Percentiles rank a stretch among this genome's conserved stretches.
Conservation (phyloP, 257 asterid species). For the Marsdenia floribunda region DNA sequence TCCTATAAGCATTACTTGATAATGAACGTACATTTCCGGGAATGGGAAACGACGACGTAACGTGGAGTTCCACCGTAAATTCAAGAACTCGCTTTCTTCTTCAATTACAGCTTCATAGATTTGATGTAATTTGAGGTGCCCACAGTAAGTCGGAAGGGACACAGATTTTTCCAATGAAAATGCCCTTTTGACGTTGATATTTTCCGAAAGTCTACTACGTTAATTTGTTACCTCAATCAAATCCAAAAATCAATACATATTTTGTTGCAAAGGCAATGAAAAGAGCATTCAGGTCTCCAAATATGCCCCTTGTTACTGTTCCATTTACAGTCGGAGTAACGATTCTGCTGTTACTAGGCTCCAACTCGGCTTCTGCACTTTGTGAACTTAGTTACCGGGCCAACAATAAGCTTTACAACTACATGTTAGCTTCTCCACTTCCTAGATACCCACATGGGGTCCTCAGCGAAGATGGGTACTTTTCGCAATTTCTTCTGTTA, state of each 20-base stretch:
- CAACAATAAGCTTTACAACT: conserved; percentile 55
- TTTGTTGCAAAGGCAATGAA: conserved; percentile 39
- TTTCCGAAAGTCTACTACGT: background rate
- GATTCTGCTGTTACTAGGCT: conserved; percentile 37
- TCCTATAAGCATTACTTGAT: too few species aligned
- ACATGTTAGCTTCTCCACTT: conserved; percentile 60
- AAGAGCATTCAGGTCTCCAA: conserved; percentile 20
- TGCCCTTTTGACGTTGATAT: background rate
- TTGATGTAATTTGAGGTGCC: background rate
- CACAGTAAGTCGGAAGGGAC: background rate
- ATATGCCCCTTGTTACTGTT: conserved; percentile 17
- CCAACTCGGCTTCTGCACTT: conserved; percentile 36
- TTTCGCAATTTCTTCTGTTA: conserved; percentile 7
- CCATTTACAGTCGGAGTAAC: conserved; percentile 27
- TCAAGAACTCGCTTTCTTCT: too few species aligned
- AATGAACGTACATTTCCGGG: too few species aligned
- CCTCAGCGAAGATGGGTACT: conserved; percentile 97
- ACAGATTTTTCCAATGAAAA: background rate
- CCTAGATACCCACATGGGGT: conserved; percentile 70
- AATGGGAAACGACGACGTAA: too few species aligned
- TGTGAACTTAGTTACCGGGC: conserved; percentile 69
- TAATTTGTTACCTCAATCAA: background rate
- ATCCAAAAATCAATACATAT: background rate
- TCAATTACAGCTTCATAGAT: too few species aligned
- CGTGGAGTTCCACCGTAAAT: too few species aligned